Base-by-base conservation (phyloP, 192 early-diverging fungal genomes). In the Diversispora eburnea region DNA sequence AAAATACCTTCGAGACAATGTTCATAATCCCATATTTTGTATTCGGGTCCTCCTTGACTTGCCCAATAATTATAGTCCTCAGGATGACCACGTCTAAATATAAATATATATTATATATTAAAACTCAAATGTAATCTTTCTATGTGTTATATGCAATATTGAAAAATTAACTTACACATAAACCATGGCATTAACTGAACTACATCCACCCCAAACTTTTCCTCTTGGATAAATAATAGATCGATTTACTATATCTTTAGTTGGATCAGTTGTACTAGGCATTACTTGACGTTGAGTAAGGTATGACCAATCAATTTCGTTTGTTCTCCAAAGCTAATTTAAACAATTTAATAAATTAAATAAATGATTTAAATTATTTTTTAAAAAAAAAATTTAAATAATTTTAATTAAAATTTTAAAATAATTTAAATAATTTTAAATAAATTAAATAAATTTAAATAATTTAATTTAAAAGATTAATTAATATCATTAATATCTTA, bases 1-100 rank as follows among this genome's bases (percentile, higher is more conserved):
- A 60, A 12, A 3, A 39, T 25, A 60, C 59, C 59, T 15, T 60
- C 59, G 15, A 60, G 4, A 60, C 59, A 60, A 15, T 60, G 59
- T 39, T 60, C 59, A 20, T 25, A 60, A 60, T 60, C 59, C 59
- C 59, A 60, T 39, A 60, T 60, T 60, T 60, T 42, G 39, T 60
- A 60, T 60, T 60, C 59, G 1, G 59, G 33, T 39, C 59, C 59
- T 60, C 59, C 59, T 60, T 60, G 59, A 33, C 22, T 12, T 10
- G 59, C 59, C 59, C 59, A 60, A 60, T 39, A 12, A 60, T 60
- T 33, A 15, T 60, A 60, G 12, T 60, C 22, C 3, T 3, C 25
- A 12, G 20, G 13, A 9, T 60, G 59, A 42, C 59, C 59, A 0
- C 59, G 10, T 12, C 59, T 60, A 60, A 60, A 60, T 4, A 9